Evolutionary conservation across 2,329 filamentous ascomycete genomes (phyloP).

Genomic region (Leptographium radiaticola): DNA sequence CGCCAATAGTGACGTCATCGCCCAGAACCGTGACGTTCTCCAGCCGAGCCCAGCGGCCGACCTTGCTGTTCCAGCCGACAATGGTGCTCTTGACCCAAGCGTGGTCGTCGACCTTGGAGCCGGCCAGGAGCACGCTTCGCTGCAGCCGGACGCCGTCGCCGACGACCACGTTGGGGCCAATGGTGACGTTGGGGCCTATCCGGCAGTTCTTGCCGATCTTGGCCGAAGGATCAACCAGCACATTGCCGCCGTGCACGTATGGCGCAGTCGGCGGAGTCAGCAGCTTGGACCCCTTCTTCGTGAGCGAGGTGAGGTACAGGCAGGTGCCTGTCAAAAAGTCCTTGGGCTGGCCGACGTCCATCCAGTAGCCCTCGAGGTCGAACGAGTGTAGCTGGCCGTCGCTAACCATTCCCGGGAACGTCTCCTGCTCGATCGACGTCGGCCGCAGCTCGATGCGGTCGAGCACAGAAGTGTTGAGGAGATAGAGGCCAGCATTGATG

Average conservation of each 20-base stretch:
- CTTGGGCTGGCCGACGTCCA: slow-evolving; percentile 98
- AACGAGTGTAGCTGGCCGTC: slow-evolving; percentile 91
- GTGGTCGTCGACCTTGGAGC: slow-evolving; percentile 94
- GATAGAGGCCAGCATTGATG: slow-evolving; percentile 98
- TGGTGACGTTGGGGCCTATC: slow-evolving; percentile 93
- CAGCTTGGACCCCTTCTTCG: slow-evolving; percentile 79
- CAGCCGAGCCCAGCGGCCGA: slow-evolving; percentile 88
- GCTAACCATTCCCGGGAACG: slow-evolving; percentile 84
- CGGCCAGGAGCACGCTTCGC: slow-evolving; percentile 76
- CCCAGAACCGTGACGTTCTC: slow-evolving; percentile 98
- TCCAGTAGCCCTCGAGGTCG: slow-evolving; percentile 96
- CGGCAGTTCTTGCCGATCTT: slow-evolving; percentile 98
- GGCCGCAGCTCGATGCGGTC: slow-evolving; percentile 88
- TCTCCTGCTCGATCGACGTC: slow-evolving; percentile 97
- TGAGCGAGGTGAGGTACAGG: slow-evolving; percentile 83
- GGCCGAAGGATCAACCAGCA: slow-evolving; percentile 83
- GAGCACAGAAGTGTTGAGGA: slow-evolving; percentile 85
- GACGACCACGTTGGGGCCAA: slow-evolving; percentile 83
- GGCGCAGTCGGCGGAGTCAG: slow-evolving; percentile 61
- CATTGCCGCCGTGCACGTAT: slow-evolving; percentile 86
- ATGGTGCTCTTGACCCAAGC: slow-evolving; percentile 99
- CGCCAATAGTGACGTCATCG: slow-evolving; percentile 93
- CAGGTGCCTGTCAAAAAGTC: slow-evolving; percentile 95
- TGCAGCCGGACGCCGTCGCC: slow-evolving; percentile 91
- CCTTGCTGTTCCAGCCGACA: slow-evolving; percentile 93